A percentile compares a stretch with the other conserved stretches of the same genome.
These are phyloP conservation scores for Aspergillus sojae DNA, from an alignment of 2,329 filamentous ascomycete genomes.

Conservation along the genomic window DNA sequence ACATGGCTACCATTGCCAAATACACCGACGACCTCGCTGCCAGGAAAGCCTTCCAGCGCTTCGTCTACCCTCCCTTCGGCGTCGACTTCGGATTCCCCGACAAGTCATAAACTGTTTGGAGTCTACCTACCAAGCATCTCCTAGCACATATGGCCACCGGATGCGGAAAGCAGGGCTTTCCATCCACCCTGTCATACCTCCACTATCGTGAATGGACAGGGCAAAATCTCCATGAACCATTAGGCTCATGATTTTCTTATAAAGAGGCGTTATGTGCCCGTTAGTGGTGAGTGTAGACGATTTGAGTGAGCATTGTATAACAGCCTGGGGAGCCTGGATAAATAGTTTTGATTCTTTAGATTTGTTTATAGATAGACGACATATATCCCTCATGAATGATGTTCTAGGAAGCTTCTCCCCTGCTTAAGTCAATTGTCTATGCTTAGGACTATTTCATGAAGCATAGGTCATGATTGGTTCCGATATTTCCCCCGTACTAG, in stretches of 20 bases:
- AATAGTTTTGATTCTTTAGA: not conserved
- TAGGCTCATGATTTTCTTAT: not conserved
- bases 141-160: not conserved
- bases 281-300: not conserved
- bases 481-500: not conserved
- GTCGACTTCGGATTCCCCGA: constrained; percentile 74
- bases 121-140: not conserved
- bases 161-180: not conserved
- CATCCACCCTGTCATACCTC: not conserved
- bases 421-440: not conserved
- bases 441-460: no score
- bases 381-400: constrained; percentile 5
- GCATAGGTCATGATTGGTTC: not conserved
- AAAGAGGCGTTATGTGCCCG: not conserved
- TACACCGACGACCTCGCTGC: constrained; percentile 38
- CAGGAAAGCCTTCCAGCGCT: constrained; percentile 45
- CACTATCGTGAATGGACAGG: not conserved
- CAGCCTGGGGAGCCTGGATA: not conserved
- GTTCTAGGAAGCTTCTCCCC: not conserved
- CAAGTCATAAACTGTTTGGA: constrained; percentile 43
- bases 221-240: not conserved
- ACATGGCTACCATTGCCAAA: constrained; percentile 41
- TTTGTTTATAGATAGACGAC: constrained; percentile 12
- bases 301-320: constrained; percentile 1
- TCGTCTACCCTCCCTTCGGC: constrained; percentile 70